A percentile compares a stretch with the other conserved stretches of the same genome.
phyloP scores from a whole-genome alignment of 768 basidiomycete species.

The Kwoniella mangroviensis region DNA sequence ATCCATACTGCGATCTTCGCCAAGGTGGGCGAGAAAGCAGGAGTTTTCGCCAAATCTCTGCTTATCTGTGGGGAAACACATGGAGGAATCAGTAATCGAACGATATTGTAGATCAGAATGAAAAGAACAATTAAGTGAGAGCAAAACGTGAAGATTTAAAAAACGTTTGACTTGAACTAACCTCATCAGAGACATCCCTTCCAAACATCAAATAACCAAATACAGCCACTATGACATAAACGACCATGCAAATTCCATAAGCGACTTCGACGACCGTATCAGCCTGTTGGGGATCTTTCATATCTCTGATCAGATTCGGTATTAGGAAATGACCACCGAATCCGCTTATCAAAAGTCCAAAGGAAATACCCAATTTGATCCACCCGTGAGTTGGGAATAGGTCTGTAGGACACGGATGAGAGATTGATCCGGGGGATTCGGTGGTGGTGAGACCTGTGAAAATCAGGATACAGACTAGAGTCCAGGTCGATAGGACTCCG shows the following conservation, averaged over 20 bases:
- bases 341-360: conserved; percentile 50
- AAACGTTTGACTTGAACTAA: conserved; percentile 15
- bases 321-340: conserved; percentile 55
- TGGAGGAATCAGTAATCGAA: neutral
- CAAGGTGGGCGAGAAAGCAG: conserved; percentile 49
- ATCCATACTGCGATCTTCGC: conserved; percentile 51
- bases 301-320: conserved; percentile 51
- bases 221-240: conserved; percentile 45
- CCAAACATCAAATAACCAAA: conserved; percentile 57
- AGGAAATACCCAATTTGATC: conserved; percentile 44
- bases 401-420: conserved; percentile 49
- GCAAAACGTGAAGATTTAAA: neutral
- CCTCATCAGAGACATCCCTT: conserved; percentile 52
- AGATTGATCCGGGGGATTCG: conserved; percentile 46
- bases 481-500: conserved; percentile 45
- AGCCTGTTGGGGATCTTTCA: conserved; percentile 52
- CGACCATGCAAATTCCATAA: conserved; percentile 49
- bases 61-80: conserved; percentile 36
- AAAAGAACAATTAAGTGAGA: too few species aligned
- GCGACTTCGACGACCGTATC: conserved; percentile 44
- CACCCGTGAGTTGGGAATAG: conserved; percentile 48
- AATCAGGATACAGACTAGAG: conserved; percentile 50
- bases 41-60: conserved; percentile 51
- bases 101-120: too few species aligned
- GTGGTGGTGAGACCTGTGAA: conserved; percentile 49